Evolutionary conservation across 1,139 yeast species (phyloP), one percentile per base, ranked within the genome.

Genomic region (Magnusiomyces sp.): DNA sequence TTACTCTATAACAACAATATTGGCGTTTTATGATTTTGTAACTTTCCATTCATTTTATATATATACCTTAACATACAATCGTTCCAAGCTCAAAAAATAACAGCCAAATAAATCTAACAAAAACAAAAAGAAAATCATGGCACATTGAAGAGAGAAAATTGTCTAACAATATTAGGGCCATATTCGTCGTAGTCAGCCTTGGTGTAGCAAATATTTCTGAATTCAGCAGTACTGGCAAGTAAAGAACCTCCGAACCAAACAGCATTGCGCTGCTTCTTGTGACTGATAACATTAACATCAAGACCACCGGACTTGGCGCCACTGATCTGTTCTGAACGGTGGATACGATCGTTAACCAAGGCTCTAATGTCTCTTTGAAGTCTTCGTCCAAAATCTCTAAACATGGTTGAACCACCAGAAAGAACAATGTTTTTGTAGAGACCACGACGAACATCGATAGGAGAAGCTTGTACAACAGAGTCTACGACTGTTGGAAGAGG

Each of bases 241-340:
- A 94, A 74, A 19, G 96, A 86, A 56, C 98, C 99, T 59, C 99
- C 99, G 66, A 90, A 94, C 98, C 98, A 94, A 53, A 94, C 99
- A 7, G 99, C 99, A 63, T 92, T 88, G 66, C 96, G 79, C 73
- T 94, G 99, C 71, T 94, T 86, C 74, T 92, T 89, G 72, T 94
- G 99, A 27, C 95, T 81, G 59, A 94, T 90, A 55, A 94, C 99
- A 71, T 87, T 95, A 51, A 94, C 99, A 53, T 90, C 95, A 46
- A 94, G 92, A 64, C 98, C 98, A 34, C 95, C 86, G 47, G 95
- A 83, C 69, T 83, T 87, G 33, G 90, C 85, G 47, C 73, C 72
- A 60, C 92, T 82, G 55, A 81, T 71, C 59, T 74, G 72, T 69
- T 92, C 98, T 64, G 92, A 83, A 55, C 77, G 74, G 52, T 81